Percentiles rank a stretch among this genome's conserved stretches.
phyloP scores from a whole-genome alignment of 345 rosid genomes.

The Tarenaya hassleriana region DNA sequence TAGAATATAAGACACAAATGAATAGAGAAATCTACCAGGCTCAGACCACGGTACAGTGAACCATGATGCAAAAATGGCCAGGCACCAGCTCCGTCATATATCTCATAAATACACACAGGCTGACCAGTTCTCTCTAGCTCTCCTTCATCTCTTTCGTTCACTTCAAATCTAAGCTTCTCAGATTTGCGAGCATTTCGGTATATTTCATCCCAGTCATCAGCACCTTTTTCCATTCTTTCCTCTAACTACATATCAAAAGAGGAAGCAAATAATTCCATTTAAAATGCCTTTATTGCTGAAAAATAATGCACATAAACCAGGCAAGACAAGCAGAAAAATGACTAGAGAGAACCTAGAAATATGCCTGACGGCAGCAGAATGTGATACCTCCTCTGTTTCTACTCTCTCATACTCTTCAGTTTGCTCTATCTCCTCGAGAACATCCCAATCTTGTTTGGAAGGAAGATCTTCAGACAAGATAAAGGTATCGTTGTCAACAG shows the following conservation, averaged over 20 bases:
- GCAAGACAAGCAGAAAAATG: conserved; percentile 16
- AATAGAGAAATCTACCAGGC: conserved; percentile 65
- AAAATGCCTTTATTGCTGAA: conserved; percentile 4
- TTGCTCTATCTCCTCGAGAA: conserved; percentile 53
- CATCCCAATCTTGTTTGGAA: conserved; percentile 63
- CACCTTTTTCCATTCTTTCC: conserved; percentile 72
- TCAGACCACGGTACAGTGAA: conserved; percentile 87
- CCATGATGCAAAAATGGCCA: conserved; percentile 98
- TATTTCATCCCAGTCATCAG: conserved; percentile 79
- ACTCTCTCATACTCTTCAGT: conserved; percentile 67
- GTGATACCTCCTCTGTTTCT: conserved; percentile 79
- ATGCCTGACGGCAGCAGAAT: conserved; percentile 34
- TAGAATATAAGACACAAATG: conserved; percentile 8
- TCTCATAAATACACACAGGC: conserved; percentile 87
- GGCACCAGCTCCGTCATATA: conserved; percentile 81
- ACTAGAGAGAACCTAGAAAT: conserved; percentile 33
- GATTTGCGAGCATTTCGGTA: conserved; percentile 84
- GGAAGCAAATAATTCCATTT: conserved; percentile 21
- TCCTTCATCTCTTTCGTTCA: conserved; percentile 95
- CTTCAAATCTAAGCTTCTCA: conserved; percentile 80
- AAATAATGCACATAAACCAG: conserved; percentile 14
- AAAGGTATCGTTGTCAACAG: conserved; percentile 37
- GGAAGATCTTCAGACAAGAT: conserved; percentile 43
- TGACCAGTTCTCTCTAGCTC: conserved; percentile 98
- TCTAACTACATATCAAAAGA: conserved; percentile 51